Evolutionary conservation across 129 eudicot genomes (phyloP), one percentile per base, ranked within the genome.

Genomic region (Chrysanthemum makinoi): DNA sequence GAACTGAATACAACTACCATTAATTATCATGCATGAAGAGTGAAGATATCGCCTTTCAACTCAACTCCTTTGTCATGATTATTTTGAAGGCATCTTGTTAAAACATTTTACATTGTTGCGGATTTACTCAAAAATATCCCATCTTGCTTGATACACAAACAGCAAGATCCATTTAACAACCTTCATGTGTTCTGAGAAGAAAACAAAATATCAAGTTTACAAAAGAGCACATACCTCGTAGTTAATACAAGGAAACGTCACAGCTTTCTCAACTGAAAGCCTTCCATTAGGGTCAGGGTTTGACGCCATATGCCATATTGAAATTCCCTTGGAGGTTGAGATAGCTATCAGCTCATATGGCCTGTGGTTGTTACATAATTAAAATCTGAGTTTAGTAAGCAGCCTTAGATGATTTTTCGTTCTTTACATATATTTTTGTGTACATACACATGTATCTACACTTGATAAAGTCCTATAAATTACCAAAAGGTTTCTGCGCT

Each of bases 301-400:
- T 62, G 90, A 81, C 5, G 94, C 96, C 57, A 95, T 76, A 44
- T 95, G 88, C 97, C 99, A 95, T 66, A 95, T 81, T 39, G 96
- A 77, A 70, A 95, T 88, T 33, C 91, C 97, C 68, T 95, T 90
- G 59, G 26, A n/a, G 22, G 88, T 90, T 18, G 99, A 94, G 77
- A 82, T 88, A 62, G 99, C 93, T 82, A 95, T 90, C 66, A 86
- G 73, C 77, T 95, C 99, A 74, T 80, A 88, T 44, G 91, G 89
- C 88, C 99, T 95, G 80, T 54, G 69, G 20, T 71, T 19, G 8
- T 70, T 39, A 33, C 71, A 69, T 5, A 43, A 35, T 15, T n/a
- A 17, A 7, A 73, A 70, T 33, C 52, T n/a, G 15, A 54, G 1
- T 53, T 14, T 78, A 24, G 14, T 30, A 68, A 69, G 71, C 11